Evolutionary conservation across 345 rosid genomes (phyloP), one percentile per base, ranked within the genome.

Genomic region (Abelmoschus esculentus): DNA sequence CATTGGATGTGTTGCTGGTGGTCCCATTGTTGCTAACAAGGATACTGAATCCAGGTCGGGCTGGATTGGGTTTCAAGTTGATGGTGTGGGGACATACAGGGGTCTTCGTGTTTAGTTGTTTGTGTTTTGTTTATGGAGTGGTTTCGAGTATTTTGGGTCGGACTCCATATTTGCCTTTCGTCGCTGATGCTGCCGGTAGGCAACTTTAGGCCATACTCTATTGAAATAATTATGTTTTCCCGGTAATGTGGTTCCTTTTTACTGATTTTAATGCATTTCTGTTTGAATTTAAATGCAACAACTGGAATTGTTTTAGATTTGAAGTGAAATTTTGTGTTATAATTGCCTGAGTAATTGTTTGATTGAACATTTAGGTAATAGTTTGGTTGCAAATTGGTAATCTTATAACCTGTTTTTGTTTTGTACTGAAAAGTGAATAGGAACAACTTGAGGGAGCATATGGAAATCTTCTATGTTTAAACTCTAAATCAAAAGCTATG

Each of bases 1-100:
- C 95, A 29, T 72, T 93, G 31, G 98, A 93, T 75, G 97, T 91
- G 52, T 82, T 93, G n/a, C 66, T 93, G 54, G 91, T 88, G 49
- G 80, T 90, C 60, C 96, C 96, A 17, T 52, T 86, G 71, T 78
- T 90, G 18, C 44, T 90, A 57, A 83, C 91, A 11, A 69, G 92
- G 53, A 87, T 88, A 31, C 68, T 93, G 54, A 89, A 70, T 69
- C 97, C 92, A 31, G 92, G 96, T 31, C 85, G 86, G 55, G 72
- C 77, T 8, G 98, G 90, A 0, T 49, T 86, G 66, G 92, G 87
- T 29, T 73, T 81, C 79, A 77, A 76, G 81, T 59, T 85, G 34
- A 80, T 87, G 90, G 74, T 89, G 19, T 87, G 92, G 96, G 95
- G 90, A 7, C 93, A 89, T 52, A 86, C 81, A 26, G 89, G 74